Evolutionary conservation across 1,139 yeast genomes (phyloP).

Genomic region (Pneumocystis murina): DNA sequence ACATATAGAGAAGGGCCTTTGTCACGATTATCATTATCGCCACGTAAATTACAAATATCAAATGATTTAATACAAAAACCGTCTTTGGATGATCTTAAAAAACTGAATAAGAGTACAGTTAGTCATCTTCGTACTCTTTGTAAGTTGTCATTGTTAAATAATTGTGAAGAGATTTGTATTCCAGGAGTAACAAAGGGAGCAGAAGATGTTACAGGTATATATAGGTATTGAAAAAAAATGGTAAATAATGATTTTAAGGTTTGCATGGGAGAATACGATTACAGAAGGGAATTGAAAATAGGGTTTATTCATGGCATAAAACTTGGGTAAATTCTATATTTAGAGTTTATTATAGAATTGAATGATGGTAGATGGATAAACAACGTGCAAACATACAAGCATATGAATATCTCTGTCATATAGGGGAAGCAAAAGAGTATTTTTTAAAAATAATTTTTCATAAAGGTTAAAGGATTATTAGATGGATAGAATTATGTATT

Average conservation of each 20-base stretch:
- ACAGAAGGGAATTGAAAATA: slow-evolving; percentile 13
- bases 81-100: slow-evolving; percentile 2
- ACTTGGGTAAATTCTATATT: neutral
- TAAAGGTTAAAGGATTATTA: slow-evolving; percentile 2
- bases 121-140: slow-evolving; percentile 13
- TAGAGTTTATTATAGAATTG: slow-evolving; percentile 22
- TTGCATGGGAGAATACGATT: slow-evolving; percentile 3
- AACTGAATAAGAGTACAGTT: slow-evolving; percentile 11
- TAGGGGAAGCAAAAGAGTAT: slow-evolving; percentile 59
- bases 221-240: neutral
- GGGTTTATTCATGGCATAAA: slow-evolving; percentile 16
- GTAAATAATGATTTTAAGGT: neutral
- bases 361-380: slow-evolving; percentile 29
- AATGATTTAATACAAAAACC: slow-evolving; percentile 1
- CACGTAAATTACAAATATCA: neutral
- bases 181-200: slow-evolving; percentile 23
- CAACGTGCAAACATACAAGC: slow-evolving; percentile 35
- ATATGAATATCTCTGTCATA: slow-evolving; percentile 78
- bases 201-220: slow-evolving; percentile 25
- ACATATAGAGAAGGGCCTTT: neutral
- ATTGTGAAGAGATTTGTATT: slow-evolving; percentile 17
- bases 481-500: slow-evolving; percentile 52
- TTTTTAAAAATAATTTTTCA: slow-evolving; percentile 16
- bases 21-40: neutral
- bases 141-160: slow-evolving; percentile 1